Conservation (phyloP, 2,329 filamentous ascomycete species). For the Fusarium armeniacum region DNA sequence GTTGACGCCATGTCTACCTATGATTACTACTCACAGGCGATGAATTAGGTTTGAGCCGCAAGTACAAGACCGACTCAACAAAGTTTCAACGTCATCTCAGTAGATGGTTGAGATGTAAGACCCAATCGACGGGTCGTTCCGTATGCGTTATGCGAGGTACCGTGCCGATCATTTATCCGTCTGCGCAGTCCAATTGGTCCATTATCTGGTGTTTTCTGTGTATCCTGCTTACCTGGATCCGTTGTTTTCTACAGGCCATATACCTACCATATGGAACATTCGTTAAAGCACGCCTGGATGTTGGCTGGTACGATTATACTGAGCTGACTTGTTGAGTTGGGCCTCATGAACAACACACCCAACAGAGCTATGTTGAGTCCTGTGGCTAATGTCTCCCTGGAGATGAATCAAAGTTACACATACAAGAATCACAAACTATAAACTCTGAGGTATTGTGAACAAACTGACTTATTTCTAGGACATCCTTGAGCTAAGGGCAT, state of each 20-base stretch:
- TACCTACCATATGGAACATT: too few relatives aligned
- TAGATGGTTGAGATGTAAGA: slow-evolving; percentile 1
- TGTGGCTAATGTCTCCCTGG: neutral
- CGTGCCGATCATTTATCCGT: slow-evolving; percentile 3
- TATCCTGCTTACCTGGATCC: neutral
- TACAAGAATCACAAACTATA: too few relatives aligned
- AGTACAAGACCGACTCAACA: neutral
- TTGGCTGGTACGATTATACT: neutral
- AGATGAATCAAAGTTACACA: neutral
- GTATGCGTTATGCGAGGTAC: slow-evolving; percentile 5
- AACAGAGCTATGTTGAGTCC: neutral
- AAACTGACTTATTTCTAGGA: neutral
- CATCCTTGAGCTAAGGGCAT: neutral
- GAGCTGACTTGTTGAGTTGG: neutral
- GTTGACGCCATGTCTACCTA: neutral
- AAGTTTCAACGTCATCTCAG: slow-evolving; percentile 4
- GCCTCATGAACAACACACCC: neutral
- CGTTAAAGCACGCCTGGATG: neutral
- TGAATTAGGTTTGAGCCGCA: slow-evolving; percentile 10
- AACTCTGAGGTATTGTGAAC: too few relatives aligned
- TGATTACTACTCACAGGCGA: neutral
- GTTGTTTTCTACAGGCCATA: neutral
- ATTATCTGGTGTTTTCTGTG: neutral
- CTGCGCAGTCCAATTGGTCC: neutral
- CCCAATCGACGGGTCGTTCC: slow-evolving; percentile 10